Conservation (phyloP, 2,329 filamentous ascomycete species). For the Pyrenochaeta sp. region DNA sequence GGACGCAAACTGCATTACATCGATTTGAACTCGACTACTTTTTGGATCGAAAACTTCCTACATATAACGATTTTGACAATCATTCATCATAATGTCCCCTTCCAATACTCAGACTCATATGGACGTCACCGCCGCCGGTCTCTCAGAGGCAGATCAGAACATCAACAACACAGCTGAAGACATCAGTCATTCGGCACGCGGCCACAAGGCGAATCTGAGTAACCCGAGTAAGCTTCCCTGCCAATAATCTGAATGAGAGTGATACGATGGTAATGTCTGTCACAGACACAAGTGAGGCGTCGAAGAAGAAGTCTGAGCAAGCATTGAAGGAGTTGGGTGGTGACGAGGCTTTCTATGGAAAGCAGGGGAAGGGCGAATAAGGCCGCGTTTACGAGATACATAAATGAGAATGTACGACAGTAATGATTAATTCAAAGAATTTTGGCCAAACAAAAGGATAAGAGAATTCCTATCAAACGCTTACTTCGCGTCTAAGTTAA, state of each 20-base stretch:
- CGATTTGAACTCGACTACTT: too few relatives aligned
- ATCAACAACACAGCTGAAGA: slow-evolving; percentile 35
- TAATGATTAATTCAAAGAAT: neutral
- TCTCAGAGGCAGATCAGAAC: slow-evolving; percentile 28
- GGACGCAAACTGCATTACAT: too few relatives aligned
- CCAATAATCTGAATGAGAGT: neutral
- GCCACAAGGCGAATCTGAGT: slow-evolving; percentile 59
- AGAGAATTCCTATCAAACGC: too few relatives aligned
- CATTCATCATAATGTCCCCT: slow-evolving; percentile 13
- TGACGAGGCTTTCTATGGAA: slow-evolving; percentile 55
- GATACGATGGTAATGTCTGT: neutral
- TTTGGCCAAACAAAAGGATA: neutral
- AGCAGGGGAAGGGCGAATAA: slow-evolving; percentile 53
- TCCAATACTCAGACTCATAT: slow-evolving; percentile 12
- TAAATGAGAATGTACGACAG: neutral
- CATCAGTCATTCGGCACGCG: slow-evolving; percentile 29
- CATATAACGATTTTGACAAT: neutral
- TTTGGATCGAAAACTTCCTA: neutral
- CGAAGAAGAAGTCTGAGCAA: slow-evolving; percentile 56
- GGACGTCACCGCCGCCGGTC: slow-evolving; percentile 26
- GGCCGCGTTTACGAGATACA: neutral
- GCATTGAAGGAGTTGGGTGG: slow-evolving; percentile 55
- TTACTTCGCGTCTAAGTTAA: too few relatives aligned
- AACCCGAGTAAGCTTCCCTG: slow-evolving; percentile 53
- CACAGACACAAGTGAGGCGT: slow-evolving; percentile 36